Evolutionary conservation across 1,284 basidiomycete species (phyloP).

Genomic region (Marasmius tenuissimus): DNA sequence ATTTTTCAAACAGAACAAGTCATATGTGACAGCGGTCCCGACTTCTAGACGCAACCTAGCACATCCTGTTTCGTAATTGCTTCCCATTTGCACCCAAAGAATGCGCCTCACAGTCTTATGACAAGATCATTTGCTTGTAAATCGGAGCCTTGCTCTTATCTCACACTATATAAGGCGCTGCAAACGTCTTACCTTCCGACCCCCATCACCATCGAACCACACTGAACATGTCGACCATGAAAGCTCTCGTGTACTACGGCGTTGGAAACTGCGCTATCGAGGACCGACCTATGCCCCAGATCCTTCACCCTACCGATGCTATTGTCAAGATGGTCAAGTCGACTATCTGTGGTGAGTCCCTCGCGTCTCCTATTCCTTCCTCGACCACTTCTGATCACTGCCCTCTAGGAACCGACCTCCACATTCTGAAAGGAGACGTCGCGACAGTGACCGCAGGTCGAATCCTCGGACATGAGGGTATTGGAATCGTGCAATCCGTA

Average conservation of each 20-base stretch:
- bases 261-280: constrained; percentile 16
- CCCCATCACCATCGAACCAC: neutral
- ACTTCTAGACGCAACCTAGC: no score
- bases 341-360: constrained; percentile 25
- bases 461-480: constrained; percentile 35
- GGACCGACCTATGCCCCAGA: constrained; percentile 21
- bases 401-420: constrained; percentile 24
- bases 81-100: no score
- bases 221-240: constrained; percentile 20
- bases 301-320: constrained; percentile 22
- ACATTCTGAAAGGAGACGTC: constrained; percentile 28
- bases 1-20: no score
- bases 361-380: neutral
- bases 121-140: no score
- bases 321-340: constrained; percentile 24
- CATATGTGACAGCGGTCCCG: no score
- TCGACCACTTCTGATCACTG: neutral
- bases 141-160: no score
- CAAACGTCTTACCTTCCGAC: no score
- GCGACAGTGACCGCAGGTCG: constrained; percentile 18
- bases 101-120: no score
- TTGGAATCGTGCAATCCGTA: constrained; percentile 29
- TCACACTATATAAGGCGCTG: no score
- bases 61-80: no score
- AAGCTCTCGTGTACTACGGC: constrained; percentile 23